Conservation (phyloP, 441 rosid genomes). For the Populus hybrid region DNA sequence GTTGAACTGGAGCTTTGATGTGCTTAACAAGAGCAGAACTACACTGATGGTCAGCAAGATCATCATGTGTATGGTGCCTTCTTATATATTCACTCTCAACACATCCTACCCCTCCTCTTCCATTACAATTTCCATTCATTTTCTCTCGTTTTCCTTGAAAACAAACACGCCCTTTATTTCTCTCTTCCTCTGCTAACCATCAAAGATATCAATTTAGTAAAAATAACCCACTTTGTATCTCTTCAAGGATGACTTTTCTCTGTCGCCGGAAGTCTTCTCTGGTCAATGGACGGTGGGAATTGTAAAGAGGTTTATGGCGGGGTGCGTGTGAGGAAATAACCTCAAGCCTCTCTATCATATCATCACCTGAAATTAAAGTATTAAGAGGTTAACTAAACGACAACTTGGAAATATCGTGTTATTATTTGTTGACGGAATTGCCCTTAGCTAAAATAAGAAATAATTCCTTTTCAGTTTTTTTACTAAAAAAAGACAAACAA, state of each 20-base stretch:
- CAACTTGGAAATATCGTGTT: background rate
- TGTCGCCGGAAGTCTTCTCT: background rate
- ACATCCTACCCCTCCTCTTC: constrained; percentile 18
- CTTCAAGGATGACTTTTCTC: background rate
- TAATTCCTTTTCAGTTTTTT: background rate
- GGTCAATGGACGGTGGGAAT: constrained; percentile 1
- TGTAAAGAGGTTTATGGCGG: background rate
- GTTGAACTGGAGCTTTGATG: constrained; percentile 85
- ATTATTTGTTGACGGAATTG: background rate
- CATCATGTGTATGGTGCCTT: constrained; percentile 66
- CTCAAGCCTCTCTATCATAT: background rate
- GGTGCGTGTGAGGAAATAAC: background rate
- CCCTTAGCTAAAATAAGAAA: background rate
- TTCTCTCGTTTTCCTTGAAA: constrained; percentile 13
- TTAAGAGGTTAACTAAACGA: background rate
- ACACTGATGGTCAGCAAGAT: constrained; percentile 65
- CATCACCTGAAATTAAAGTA: constrained; percentile 9
- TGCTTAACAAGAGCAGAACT: constrained; percentile 69
- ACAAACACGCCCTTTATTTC: background rate
- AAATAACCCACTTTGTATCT: background rate
- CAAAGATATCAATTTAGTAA: background rate
- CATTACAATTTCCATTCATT: constrained; percentile 40
- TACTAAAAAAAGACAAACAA: background rate
- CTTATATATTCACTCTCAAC: constrained; percentile 55
- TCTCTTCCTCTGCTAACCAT: background rate